A percentile compares a stretch with the other conserved stretches of the same genome.
Conservation (phyloP, 345 rosid genomes). For the Arabis hirsuta region DNA sequence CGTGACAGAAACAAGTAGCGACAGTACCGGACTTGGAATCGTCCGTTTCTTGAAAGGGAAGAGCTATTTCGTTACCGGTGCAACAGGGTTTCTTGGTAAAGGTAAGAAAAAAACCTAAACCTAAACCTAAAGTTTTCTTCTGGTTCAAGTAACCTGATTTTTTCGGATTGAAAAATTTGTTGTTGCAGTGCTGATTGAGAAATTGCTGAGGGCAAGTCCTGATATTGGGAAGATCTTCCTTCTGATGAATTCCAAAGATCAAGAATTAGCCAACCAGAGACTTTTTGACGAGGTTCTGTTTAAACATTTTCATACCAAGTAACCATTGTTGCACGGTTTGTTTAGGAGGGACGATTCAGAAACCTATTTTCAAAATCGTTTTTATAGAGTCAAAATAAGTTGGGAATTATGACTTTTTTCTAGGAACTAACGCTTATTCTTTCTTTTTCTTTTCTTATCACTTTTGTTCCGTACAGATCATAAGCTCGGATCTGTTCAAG, state of each 20-base stretch:
- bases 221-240: slow-evolving; percentile 42
- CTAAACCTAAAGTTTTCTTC: slow-evolving; percentile 9
- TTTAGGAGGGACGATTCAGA: too few relatives aligned
- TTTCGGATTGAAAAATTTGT: not conserved
- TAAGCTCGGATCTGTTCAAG: slow-evolving; percentile 45
- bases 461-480: slow-evolving; percentile 21
- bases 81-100: slow-evolving; percentile 51
- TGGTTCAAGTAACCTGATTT: slow-evolving; percentile 4
- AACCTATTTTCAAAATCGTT: too few relatives aligned
- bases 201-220: slow-evolving; percentile 43
- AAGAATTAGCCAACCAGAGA: slow-evolving; percentile 36
- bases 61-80: slow-evolving; percentile 49
- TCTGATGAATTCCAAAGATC: slow-evolving; percentile 42
- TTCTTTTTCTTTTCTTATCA: not conserved
- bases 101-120: slow-evolving; percentile 8
- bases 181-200: slow-evolving; percentile 39
- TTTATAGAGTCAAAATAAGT: too few relatives aligned
- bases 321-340: too few relatives aligned
- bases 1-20: not conserved
- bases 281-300: slow-evolving; percentile 33
- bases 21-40: slow-evolving; percentile 15
- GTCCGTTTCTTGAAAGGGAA: slow-evolving; percentile 40
- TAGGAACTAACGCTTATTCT: too few relatives aligned
- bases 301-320: not conserved
- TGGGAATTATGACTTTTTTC: too few relatives aligned